A percentile compares a stretch with the other conserved stretches of the same genome.
Conservation (phyloP, 495 filamentous ascomycete genomes). For the Penicillium canescens region DNA sequence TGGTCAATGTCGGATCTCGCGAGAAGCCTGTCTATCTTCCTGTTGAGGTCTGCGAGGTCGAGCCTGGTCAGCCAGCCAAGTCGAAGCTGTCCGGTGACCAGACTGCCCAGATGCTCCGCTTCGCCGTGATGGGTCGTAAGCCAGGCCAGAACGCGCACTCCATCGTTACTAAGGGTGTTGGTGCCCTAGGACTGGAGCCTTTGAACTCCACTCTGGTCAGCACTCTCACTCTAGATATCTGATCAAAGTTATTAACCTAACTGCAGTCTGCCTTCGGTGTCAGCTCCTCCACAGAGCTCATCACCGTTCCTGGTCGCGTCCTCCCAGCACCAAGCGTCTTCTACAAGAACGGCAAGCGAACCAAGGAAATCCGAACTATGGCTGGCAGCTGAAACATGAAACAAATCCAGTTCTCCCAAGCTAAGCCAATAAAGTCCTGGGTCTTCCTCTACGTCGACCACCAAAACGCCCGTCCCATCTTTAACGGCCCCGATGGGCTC, state of each 20-base stretch:
- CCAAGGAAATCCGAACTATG: slow-evolving; percentile 22
- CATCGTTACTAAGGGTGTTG: slow-evolving; percentile 57
- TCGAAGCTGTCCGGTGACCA: slow-evolving; percentile 56
- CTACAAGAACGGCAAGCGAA: slow-evolving; percentile 42
- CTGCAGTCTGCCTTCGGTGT: slow-evolving; percentile 55
- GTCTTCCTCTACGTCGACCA: slow-evolving; percentile 27
- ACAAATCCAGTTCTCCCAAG: slow-evolving; percentile 41
- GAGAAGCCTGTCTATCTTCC: slow-evolving; percentile 64
- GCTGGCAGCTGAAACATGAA: slow-evolving; percentile 60
- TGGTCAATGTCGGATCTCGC: slow-evolving; percentile 68
- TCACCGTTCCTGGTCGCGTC: slow-evolving; percentile 66
- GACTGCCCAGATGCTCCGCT: slow-evolving; percentile 63
- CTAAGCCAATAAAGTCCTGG: slow-evolving; percentile 39
- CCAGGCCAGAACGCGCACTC: slow-evolving; percentile 66
- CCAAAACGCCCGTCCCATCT: background rate
- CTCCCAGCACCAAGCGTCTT: slow-evolving; percentile 53
- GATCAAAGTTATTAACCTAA: background rate
- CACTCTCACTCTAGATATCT: background rate
- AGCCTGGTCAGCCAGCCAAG: slow-evolving; percentile 64
- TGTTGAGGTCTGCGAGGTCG: slow-evolving; percentile 62
- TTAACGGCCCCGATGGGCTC: slow-evolving; percentile 8
- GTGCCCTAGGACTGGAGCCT: slow-evolving; percentile 45
- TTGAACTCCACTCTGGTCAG: slow-evolving; percentile 31
- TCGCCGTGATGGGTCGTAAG: slow-evolving; percentile 58
- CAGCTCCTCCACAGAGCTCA: slow-evolving; percentile 48